Percentiles rank a stretch among this genome's conserved stretches.
phyloP scores from a whole-genome alignment of 169 alveolate genomes.

The Plasmodium gonderi region DNA sequence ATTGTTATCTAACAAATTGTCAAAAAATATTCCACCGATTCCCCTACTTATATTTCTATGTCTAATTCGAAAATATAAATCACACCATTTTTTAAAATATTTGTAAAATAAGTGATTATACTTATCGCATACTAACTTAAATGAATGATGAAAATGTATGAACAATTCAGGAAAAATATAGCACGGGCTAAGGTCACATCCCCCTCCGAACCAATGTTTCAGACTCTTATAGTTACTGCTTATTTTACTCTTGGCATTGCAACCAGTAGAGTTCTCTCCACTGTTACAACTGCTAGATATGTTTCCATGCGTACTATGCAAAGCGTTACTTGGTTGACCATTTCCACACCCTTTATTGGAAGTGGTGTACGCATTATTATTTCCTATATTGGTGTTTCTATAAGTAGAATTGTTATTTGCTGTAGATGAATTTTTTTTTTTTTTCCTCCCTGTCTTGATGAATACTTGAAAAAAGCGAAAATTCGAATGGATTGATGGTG shows the following conservation, averaged over 20 bases:
- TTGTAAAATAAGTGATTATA: constrained; percentile 81
- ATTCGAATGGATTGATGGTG: constrained; percentile 90
- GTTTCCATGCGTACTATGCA: neutral
- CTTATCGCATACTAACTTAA: constrained; percentile 84
- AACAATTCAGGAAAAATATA: constrained; percentile 88
- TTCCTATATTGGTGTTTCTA: neutral
- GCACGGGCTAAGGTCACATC: constrained; percentile 91
- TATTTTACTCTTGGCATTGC: constrained; percentile 13
- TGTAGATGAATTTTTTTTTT: neutral
- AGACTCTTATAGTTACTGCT: constrained; percentile 56
- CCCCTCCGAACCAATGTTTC: constrained; percentile 94
- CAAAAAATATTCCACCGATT: constrained; percentile 93
- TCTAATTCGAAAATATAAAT: constrained; percentile 86
- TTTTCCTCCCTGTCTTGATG: constrained; percentile 72
- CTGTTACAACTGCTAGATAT: neutral
- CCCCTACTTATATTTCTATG: constrained; percentile 90
- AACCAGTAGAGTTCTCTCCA: too few species aligned
- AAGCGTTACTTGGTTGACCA: too few species aligned
- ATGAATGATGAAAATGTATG: constrained; percentile 85
- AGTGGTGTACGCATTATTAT: neutral
- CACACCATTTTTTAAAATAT: constrained; percentile 88
- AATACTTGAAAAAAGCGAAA: constrained; percentile 85
- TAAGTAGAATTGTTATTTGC: neutral
- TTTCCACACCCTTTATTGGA: neutral
- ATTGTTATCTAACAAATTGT: constrained; percentile 82